Base-by-base conservation (phyloP, 768 basidiomycete species). In the Pilatotrama ljubarskyi region DNA sequence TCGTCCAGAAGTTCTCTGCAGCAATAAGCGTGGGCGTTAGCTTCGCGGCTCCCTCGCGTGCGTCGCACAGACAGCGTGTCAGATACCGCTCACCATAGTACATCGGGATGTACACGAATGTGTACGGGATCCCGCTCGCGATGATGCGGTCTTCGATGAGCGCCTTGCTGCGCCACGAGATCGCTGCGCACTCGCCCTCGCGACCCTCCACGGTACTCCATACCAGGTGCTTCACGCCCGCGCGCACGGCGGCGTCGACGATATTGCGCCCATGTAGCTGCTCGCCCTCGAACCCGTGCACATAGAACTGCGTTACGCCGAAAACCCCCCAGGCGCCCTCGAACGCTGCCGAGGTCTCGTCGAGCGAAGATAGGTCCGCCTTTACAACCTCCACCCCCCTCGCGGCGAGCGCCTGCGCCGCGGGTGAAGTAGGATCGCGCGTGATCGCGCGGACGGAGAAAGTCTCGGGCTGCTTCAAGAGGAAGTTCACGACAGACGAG, bases 401-500 rank as follows among this genome's bases (percentile, higher is more conserved):
- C 24, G 24, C 38, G 38, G 47, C 55, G 38, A 57, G 55, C 38
- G 55, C 55, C 38, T 42, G 55, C n/a, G 55, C 55, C 3, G 55
- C 55, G 14, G 47, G 35, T 6, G 55, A 57, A 10, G 38, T 42
- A 11, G 55, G 55, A n/a, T 57, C 40, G 55, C 55, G 55, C 26
- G 55, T 57, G 47, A 57, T 57, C 37, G 55, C 55, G 47, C 55
- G 55, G n/a, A 57, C 55, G 46, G 55, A 13, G 55, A 57, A 57
- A n/a, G 37, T 41, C 1, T 50, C 47, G 18, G 55, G 55, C 40
- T 57, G 47, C 36, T 57, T 57, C 38, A 57, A 47, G 47, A 57
- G 47, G 47, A 57, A 57, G 6, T 57, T 38, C 26, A 57, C 55
- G 40, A 57, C 55, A 38, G 55, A 57, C 37, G 55, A 57, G 38